phyloP scores from a whole-genome alignment of 179 eudicot genomes.

The Vitellaria paradoxa region DNA sequence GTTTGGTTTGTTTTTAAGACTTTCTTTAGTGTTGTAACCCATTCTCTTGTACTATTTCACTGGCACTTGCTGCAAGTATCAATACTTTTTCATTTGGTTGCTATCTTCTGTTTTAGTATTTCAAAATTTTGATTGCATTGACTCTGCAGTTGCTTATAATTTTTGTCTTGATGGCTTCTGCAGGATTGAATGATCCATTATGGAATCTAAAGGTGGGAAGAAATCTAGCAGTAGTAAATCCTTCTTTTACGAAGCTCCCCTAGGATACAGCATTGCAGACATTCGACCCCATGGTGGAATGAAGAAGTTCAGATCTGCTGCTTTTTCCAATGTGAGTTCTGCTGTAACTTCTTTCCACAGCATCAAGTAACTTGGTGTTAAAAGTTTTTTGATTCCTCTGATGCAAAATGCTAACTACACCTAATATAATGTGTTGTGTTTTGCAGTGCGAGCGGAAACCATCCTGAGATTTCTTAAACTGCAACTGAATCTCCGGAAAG shows the following conservation, averaged over 20 bases:
- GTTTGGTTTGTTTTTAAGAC: not conserved
- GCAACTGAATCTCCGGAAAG: constrained; percentile 3
- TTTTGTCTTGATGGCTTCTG: constrained; percentile 7
- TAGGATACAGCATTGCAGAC: constrained; percentile 73
- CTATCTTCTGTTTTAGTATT: not conserved
- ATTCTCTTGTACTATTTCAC: not conserved
- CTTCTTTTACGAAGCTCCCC: constrained; percentile 64
- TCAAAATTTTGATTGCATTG: not conserved
- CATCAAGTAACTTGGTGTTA: not conserved
- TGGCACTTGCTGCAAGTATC: too few relatives aligned
- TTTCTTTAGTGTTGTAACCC: not conserved
- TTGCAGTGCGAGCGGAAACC: constrained; percentile 98
- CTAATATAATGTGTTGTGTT: constrained; percentile 5
- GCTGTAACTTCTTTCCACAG: not conserved
- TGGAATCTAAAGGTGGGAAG: constrained; percentile 82
- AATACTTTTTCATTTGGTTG: not conserved
- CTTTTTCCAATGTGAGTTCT: constrained; percentile 64
- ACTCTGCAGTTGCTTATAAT: not conserved
- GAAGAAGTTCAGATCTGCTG: constrained; percentile 73
- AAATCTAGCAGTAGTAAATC: constrained; percentile 55
- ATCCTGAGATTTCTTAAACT: constrained; percentile 64
- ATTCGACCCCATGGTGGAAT: constrained; percentile 66
- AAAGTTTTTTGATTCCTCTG: not conserved
- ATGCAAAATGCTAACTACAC: not conserved
- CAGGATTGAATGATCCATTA: constrained; percentile 70